A percentile compares a stretch with the other conserved stretches of the same genome.
Conservation (phyloP, 2,329 filamentous ascomycete species). For the Plectosphaerella cucumerina region DNA sequence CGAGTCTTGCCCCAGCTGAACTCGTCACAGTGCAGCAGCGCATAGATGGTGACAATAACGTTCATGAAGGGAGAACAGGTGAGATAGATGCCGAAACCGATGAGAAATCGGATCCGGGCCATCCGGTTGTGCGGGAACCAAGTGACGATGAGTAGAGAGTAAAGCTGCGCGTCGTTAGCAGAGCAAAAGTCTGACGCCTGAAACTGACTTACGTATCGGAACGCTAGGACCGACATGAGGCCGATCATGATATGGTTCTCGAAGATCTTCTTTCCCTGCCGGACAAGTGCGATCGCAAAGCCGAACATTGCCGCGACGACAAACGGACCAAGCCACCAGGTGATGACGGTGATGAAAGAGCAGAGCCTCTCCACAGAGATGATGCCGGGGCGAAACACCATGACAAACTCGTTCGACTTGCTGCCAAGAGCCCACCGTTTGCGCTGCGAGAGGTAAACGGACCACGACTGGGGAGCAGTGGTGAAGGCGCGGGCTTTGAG, state of each 20-base stretch:
- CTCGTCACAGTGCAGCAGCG: conserved; percentile 37
- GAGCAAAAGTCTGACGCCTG: neutral
- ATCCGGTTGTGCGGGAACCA: conserved; percentile 34
- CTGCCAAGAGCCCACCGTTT: conserved; percentile 45
- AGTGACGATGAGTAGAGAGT: conserved; percentile 36
- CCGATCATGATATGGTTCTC: conserved; percentile 28
- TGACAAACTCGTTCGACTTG: conserved; percentile 44
- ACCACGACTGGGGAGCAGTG: conserved; percentile 38
- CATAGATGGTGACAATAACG: conserved; percentile 35
- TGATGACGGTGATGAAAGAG: conserved; percentile 39
- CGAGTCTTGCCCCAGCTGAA: conserved; percentile 43
- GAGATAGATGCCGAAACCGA: conserved; percentile 31
- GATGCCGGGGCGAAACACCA: conserved; percentile 38
- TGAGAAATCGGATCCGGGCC: conserved; percentile 31
- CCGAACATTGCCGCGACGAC: conserved; percentile 34
- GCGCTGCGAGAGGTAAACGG: conserved; percentile 43
- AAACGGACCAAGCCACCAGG: conserved; percentile 41
- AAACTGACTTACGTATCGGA: conserved; percentile 32
- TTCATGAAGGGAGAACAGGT: conserved; percentile 36
- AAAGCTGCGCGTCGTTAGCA: conserved; percentile 21
- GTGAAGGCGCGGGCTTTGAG: conserved; percentile 42
- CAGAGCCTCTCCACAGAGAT: conserved; percentile 38
- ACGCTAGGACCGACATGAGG: conserved; percentile 29
- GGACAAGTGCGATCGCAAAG: conserved; percentile 28
- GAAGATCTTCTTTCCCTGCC: conserved; percentile 25